phyloP scores from a whole-genome alignment of 1,284 basidiomycete species.

The Sporisorium sorghi region DNA sequence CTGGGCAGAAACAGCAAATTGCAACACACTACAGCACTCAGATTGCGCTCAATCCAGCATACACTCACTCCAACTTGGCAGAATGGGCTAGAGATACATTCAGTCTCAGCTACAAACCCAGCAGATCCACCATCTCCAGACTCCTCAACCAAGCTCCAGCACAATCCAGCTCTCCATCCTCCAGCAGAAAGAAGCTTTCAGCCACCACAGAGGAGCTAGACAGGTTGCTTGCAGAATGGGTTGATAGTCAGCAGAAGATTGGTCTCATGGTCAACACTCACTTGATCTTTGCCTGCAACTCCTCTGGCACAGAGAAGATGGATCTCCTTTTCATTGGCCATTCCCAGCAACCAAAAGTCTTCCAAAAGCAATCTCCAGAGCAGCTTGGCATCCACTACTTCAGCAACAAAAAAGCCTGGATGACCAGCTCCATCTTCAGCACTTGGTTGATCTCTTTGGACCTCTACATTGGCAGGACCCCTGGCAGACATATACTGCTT shows the following conservation, averaged over 20 bases:
- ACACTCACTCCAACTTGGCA: too few species aligned
- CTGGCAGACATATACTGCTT: conserved; percentile 10
- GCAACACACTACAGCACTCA: too few species aligned
- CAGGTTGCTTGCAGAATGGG: not conserved
- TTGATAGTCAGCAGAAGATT: not conserved
- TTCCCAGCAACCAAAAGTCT: not conserved
- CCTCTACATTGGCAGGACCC: conserved; percentile 1
- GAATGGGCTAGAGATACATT: too few species aligned
- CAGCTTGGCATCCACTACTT: not conserved
- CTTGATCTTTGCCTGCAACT: not conserved
- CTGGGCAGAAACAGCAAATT: too few species aligned
- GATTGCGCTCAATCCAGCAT: too few species aligned
- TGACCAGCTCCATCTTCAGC: not conserved
- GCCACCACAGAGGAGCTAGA: not conserved
- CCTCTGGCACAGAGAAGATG: not conserved
- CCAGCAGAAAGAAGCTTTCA: not conserved
- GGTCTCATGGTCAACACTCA: not conserved
- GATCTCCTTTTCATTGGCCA: not conserved
- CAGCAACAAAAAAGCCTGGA: not conserved
- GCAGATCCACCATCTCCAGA: too few species aligned
- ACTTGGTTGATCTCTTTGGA: not conserved
- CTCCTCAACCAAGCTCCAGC: too few species aligned
- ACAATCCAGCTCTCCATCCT: too few species aligned
- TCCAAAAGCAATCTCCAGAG: not conserved
- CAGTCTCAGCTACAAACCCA: too few species aligned